Evolutionary conservation across 2,329 filamentous ascomycete species (phyloP), one percentile per base, ranked within the genome.

Genomic region (Bipolaris zeicola): DNA sequence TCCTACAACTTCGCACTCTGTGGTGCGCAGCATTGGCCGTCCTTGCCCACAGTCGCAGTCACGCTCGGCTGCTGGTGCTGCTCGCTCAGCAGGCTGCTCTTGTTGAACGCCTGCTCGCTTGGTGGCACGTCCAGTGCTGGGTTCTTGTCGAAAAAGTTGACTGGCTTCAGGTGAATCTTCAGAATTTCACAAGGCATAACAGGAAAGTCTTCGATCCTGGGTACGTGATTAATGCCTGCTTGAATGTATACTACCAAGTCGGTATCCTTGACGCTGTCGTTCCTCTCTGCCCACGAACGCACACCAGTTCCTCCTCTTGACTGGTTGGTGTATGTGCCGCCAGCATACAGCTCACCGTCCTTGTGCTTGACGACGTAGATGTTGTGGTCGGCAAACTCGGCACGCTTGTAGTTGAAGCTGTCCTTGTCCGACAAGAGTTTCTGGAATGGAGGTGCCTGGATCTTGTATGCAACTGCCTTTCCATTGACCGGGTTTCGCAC

Each of bases 261-360:
- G 3, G 81, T 79, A 56, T 86, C 82, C 52, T 81, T 79, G 48
- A 85, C 81, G 44, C 76, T 76, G 54, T 85, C 83, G 54, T 82
- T 79, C n/a, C 82, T 76, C 14, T 80, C 76, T 0, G 81, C 82
- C 77, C 80, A 83, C 39, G 73, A 70, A 54, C 77, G 72, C 37
- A 82, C 82, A 57, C 82, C 76, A 20, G 75, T 77, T 52, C 81
- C 72, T 52, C 83, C 79, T 62, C 82, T 73, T 34, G 84, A 87
- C 68, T 88, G 85, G 63, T 85, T 85, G 0, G 85, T 84, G 69
- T 86, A 86, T 51, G 81, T 78, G 3, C 86, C 86, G 2, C 84
- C 85, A 0, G 85, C 82, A 70, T 81, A 87, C 2, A 87, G 76
- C 71, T 87, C 84, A 52, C 82, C 80, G 64, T 87, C 85, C 36